Evolutionary conservation across 805 yeast species (phyloP), one percentile per base, ranked within the genome.

Genomic region (Ogataea naganishii): DNA sequence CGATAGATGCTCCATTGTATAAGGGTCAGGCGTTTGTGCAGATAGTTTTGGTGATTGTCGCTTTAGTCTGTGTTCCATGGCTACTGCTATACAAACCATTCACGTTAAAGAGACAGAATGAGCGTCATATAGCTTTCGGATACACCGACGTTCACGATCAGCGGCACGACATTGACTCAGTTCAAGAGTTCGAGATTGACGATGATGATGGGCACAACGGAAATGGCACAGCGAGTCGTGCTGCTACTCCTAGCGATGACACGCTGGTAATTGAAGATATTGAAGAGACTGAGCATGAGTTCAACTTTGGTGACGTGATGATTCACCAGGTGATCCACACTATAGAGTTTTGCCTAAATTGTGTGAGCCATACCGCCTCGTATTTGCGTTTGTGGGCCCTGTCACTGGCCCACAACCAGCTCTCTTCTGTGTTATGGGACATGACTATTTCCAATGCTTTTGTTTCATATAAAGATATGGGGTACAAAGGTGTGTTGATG

Each of bases 351-450:
- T 89, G 98, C 51, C 69, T 89, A 51, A 92, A 92, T 59, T 83
- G 96, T 65, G 95, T 89, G 19, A 84, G 96, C n/a, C 98, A 89
- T 56, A 89, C 98, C 2, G 98, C 98, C 1, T 89, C 97, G 0
- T 89, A 89, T 51, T 66, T 89, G 44, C 82, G 98, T 59, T 64
- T 89, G 42, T 89, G 98, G 98, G 98, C 98, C 3, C 65, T 89
- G 43, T 89, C 97, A 1, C 72, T 89, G 39, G 98, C 98, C 0
- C 98, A 89, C 60, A 94, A 95, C 10, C 97, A 89, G 63, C 69
- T 89, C 46, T 88, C 96, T 1, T 65, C 81, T n/a, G 98, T 89
- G 7, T 64, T 89, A 53, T 89, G 98, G 98, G 63, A 79, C 22
- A 92, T 92, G 99, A 92, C 98, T 2, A 69, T 92, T 33, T 73